Base-by-base conservation (phyloP, 306 rosid genomes). In the Ceratonia siliqua region DNA sequence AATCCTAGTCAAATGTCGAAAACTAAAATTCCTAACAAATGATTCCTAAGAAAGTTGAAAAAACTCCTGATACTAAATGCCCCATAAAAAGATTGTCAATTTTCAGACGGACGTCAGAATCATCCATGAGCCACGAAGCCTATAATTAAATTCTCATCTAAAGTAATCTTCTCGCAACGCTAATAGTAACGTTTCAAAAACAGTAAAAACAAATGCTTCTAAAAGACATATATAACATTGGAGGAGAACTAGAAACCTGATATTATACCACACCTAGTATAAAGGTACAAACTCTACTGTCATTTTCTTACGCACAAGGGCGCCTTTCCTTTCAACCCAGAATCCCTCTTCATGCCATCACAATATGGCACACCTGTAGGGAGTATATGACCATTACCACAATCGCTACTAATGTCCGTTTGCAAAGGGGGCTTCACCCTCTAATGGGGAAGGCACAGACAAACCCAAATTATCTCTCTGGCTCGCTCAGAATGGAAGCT, bases 331-430 rank as follows among this genome's bases (percentile, higher is more conserved):
- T 50, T 64, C 53, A 21, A 22, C 5, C 27, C 21, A 22, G 11
- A 64, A 41, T 63, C 53, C 70, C 70, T 41, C 11, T 64, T 64
- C 53, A 39, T 12, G 52, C 70, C 20, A 42, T 11, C 35, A 41
- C 33, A 41, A 21, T 10, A 39, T 64, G 35, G 35, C 49, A 64
- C 17, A 56, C 46, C 36, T 64, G 70, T 22, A 5, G 33, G 53
- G 45, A 65, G 2, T 18, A n/a, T 6, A 7, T 11, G 9, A 54
- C n/a, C 24, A 22, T 54, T 10, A 9, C 3, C n/a, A 54, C 8
- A 22, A 32, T 8, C 35, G 9, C n/a, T 17, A 17, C 28, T n/a
- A 9, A 38, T 17, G 0, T 17, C 28, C 9, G 48, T 18, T 45
- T 62, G 36, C 48, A 62, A 54, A 59, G 0, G 17, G 68, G 30